These are phyloP conservation scores for Cyanodermella asteris DNA, from an alignment of 2,329 filamentous ascomycete genomes.

Conservation along the genomic window DNA sequence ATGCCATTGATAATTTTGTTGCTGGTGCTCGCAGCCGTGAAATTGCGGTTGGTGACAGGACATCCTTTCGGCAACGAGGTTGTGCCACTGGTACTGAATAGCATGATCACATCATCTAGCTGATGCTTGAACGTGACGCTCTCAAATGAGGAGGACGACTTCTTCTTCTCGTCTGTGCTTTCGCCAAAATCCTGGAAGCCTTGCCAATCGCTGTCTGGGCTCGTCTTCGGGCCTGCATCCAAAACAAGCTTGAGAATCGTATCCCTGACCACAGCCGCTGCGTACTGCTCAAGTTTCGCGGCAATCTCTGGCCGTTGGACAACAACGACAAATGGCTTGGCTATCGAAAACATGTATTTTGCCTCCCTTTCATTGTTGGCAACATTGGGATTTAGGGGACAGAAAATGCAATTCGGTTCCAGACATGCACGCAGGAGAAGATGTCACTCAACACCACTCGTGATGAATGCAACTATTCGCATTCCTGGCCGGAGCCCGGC, in stretches of 20 bases:
- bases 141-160: neutral
- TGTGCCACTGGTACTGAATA: slow-evolving; percentile 30
- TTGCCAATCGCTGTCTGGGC: neutral
- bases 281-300: neutral
- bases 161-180: neutral
- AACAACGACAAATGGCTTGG: too few relatives aligned
- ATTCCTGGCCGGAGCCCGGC: too few relatives aligned
- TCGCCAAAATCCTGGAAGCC: neutral
- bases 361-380: too few relatives aligned
- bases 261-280: neutral
- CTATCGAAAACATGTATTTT: too few relatives aligned
- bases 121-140: neutral
- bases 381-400: too few relatives aligned
- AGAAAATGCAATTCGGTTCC: too few relatives aligned
- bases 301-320: too few relatives aligned
- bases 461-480: too few relatives aligned
- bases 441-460: too few relatives aligned
- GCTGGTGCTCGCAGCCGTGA: slow-evolving; percentile 14
- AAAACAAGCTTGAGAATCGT: slow-evolving; percentile 1
- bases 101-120: slow-evolving; percentile 14
- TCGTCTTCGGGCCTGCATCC: neutral
- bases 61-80: slow-evolving; percentile 26
- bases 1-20: slow-evolving; percentile 11
- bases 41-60: slow-evolving; percentile 13
- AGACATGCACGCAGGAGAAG: too few relatives aligned